These are phyloP conservation scores for Aureobasidium sp. DNA, from an alignment of 2,329 filamentous ascomycete species.

Conservation along the genomic window DNA sequence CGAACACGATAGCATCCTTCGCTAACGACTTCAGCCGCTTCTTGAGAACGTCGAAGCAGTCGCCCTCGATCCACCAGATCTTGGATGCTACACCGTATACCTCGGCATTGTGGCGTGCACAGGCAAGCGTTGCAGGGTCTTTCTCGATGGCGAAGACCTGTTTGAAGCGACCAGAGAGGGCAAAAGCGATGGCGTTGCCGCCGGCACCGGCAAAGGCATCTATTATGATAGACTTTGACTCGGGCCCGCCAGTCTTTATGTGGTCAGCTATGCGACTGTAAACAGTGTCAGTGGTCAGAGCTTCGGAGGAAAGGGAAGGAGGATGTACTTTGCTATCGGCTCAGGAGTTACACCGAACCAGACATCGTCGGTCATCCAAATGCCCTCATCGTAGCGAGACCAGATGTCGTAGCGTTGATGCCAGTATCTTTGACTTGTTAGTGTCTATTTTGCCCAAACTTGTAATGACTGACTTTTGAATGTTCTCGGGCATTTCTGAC, in stretches of 20 bases:
- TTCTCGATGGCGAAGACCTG: conserved; percentile 85
- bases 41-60: conserved; percentile 71
- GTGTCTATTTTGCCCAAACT: not conserved
- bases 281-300: conserved; percentile 25
- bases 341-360: conserved; percentile 98
- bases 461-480: conserved; percentile 62
- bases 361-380: conserved; percentile 85
- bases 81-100: conserved; percentile 72
- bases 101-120: conserved; percentile 84
- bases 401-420: conserved; percentile 83
- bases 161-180: conserved; percentile 69
- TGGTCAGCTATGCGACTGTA: conserved; percentile 70
- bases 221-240: conserved; percentile 60
- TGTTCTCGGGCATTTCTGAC: conserved; percentile 69
- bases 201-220: conserved; percentile 90
- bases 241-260: conserved; percentile 50
- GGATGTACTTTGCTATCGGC: conserved; percentile 66
- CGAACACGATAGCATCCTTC: conserved; percentile 56
- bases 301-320: conserved; percentile 22
- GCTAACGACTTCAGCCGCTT: conserved; percentile 42
- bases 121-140: conserved; percentile 70
- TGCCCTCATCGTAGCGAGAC: conserved; percentile 75
- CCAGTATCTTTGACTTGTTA: conserved; percentile 63
- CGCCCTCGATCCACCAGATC: conserved; percentile 80
- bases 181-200: conserved; percentile 93